phyloP scores from a whole-genome alignment of 768 basidiomycete species.

The Hemileccinum impolitum region DNA sequence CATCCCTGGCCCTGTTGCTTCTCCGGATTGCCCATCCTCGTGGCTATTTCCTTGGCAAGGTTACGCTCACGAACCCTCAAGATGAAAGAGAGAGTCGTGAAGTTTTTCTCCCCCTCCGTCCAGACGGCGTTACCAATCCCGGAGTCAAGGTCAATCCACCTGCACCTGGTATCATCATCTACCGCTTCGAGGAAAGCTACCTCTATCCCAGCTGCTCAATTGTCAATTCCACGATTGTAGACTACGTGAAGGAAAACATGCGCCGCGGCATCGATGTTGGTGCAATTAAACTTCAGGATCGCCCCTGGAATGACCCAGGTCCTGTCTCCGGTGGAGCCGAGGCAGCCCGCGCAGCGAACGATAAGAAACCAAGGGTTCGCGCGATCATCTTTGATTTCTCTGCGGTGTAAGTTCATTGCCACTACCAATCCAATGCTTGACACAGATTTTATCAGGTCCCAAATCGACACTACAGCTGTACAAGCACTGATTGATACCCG shows the following conservation, averaged over 20 bases:
- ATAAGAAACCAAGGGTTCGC: slow-evolving; percentile 64
- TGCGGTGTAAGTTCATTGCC: slow-evolving; percentile 48
- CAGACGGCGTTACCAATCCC: slow-evolving; percentile 61
- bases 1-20: slow-evolving; percentile 77
- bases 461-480: slow-evolving; percentile 89
- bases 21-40: slow-evolving; percentile 85
- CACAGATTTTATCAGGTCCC: slow-evolving; percentile 46
- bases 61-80: slow-evolving; percentile 47
- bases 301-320: slow-evolving; percentile 94
- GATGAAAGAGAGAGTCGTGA: slow-evolving; percentile 51
- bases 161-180: slow-evolving; percentile 83
- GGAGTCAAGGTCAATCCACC: slow-evolving; percentile 73
- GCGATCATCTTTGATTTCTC: slow-evolving; percentile 94
- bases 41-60: slow-evolving; percentile 87
- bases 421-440: background rate
- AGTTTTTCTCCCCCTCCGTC: slow-evolving; percentile 76
- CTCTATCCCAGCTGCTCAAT: slow-evolving; percentile 77
- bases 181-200: slow-evolving; percentile 88
- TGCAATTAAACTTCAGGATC: slow-evolving; percentile 60
- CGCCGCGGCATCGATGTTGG: slow-evolving; percentile 73
- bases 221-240: slow-evolving; percentile 70
- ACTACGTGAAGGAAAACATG: slow-evolving; percentile 75
- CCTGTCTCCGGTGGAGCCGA: slow-evolving; percentile 47
- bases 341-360: slow-evolving; percentile 46
- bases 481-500: slow-evolving; percentile 91